Evolutionary conservation across 164 flowering plant genomes (phyloP).

Genomic region (Umbilicus rupestris): DNA sequence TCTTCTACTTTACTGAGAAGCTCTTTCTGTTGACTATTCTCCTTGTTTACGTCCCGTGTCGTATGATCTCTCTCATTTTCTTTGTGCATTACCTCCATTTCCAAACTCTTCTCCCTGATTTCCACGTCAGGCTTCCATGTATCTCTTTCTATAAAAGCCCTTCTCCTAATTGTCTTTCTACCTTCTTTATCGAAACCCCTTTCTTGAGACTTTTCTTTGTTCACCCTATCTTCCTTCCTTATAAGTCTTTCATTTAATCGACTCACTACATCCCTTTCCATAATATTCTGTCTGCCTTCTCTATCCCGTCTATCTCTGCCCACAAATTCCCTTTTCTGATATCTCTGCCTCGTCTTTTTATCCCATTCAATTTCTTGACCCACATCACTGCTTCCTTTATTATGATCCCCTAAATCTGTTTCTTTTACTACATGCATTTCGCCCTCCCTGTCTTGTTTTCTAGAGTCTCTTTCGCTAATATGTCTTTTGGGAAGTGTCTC

Average conservation of each 20-base stretch:
- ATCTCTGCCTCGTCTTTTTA: background rate
- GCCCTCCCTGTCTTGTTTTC: background rate
- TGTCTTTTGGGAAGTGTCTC: background rate
- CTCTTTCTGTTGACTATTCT: background rate
- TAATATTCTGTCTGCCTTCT: background rate
- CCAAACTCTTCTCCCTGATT: background rate
- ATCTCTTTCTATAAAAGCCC: background rate
- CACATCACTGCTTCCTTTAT: background rate
- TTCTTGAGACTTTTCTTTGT: background rate
- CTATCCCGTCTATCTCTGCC: background rate
- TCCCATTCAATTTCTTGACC: background rate
- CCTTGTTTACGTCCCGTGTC: background rate
- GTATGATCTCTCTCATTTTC: background rate
- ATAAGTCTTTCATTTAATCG: background rate
- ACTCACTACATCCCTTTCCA: background rate
- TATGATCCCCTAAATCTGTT: background rate
- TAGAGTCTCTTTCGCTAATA: background rate
- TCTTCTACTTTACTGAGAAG: background rate
- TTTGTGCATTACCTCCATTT: background rate
- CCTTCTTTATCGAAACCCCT: background rate
- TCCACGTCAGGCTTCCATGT: conserved; percentile 2
- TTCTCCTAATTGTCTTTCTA: background rate
- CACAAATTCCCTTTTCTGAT: background rate
- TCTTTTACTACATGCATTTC: background rate
- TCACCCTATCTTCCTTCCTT: background rate